Percentiles rank a stretch among this genome's conserved stretches.
phyloP scores from a whole-genome alignment of 805 yeast species.

The Starmerella khaoyaiensis region DNA sequence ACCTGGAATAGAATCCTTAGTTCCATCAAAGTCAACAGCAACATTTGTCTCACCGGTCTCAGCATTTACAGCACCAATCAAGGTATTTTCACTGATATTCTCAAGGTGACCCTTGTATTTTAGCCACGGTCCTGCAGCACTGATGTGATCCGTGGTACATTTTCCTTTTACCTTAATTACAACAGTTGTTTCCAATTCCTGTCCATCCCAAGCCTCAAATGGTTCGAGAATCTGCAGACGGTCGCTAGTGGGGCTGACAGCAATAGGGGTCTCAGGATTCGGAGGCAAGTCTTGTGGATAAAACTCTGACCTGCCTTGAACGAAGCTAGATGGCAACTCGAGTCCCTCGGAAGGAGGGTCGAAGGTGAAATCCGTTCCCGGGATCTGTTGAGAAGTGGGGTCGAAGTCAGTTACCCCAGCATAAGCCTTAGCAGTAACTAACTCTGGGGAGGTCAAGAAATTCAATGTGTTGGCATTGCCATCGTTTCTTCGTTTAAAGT shows the following conservation, averaged over 20 bases:
- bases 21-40: slow-evolving; percentile 66
- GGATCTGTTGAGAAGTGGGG: slow-evolving; percentile 77
- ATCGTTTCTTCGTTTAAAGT: slow-evolving; percentile 94
- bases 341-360: slow-evolving; percentile 52
- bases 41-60: slow-evolving; percentile 94
- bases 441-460: slow-evolving; percentile 95
- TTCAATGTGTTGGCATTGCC: slow-evolving; percentile 97
- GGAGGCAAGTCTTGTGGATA: slow-evolving; percentile 67
- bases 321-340: slow-evolving; percentile 66
- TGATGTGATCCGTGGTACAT: slow-evolving; percentile 96
- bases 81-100: slow-evolving; percentile 86
- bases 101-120: slow-evolving; percentile 97
- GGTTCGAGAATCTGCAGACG: slow-evolving; percentile 87
- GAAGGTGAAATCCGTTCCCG: slow-evolving; percentile 54
- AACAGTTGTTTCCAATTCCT: slow-evolving; percentile 65
- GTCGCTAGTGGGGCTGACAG: slow-evolving; percentile 78
- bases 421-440: slow-evolving; percentile 93
- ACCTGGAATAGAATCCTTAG: slow-evolving; percentile 74
- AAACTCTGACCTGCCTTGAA: slow-evolving; percentile 57
- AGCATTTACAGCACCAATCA: slow-evolving; percentile 92
- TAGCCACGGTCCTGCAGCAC: slow-evolving; percentile 98
- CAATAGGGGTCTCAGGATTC: slow-evolving; percentile 43
- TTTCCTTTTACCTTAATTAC: slow-evolving; percentile 90
- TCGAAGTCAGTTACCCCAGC: slow-evolving; percentile 87
- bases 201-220: slow-evolving; percentile 72